These are phyloP conservation scores for Amanita pseudoporphyria DNA, from an alignment of 768 basidiomycete species.

Conservation along the genomic window DNA sequence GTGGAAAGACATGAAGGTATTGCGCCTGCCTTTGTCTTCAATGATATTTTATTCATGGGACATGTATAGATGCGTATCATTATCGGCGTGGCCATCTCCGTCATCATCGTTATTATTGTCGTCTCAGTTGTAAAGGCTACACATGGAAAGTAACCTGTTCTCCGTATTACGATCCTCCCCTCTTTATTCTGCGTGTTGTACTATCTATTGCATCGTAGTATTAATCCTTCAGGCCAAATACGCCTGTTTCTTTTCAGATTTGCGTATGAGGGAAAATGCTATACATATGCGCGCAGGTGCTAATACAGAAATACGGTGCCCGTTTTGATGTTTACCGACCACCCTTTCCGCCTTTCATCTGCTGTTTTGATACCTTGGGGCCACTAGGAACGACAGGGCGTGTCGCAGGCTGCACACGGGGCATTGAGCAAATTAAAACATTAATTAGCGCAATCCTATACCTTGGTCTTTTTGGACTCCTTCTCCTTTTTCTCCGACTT, in stretches of 20 bases:
- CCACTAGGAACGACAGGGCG: constrained; percentile 45
- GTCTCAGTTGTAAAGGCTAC: constrained; percentile 90
- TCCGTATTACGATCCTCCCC: neutral
- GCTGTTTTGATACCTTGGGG: constrained; percentile 91
- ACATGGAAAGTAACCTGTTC: neutral
- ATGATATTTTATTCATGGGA: neutral
- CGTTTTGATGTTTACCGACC: constrained; percentile 36
- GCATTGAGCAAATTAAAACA: neutral
- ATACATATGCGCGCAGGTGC: neutral
- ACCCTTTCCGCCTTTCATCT: constrained; percentile 87
- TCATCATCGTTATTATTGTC: constrained; percentile 93
- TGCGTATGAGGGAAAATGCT: constrained; percentile 1
- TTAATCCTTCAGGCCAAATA: constrained; percentile 7
- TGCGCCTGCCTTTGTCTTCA: constrained; percentile 14
- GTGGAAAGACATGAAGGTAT: constrained; percentile 98
- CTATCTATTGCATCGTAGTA: constrained; percentile 12
- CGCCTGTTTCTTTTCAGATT: neutral
- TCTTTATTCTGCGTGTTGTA: constrained; percentile 5
- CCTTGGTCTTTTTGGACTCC: constrained; percentile 86
- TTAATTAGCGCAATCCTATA: constrained; percentile 20
- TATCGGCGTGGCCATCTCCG: constrained; percentile 80
- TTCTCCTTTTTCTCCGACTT: constrained; percentile 97
- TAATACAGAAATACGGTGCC: neutral
- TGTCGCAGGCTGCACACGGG: constrained; percentile 34
- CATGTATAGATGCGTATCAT: constrained; percentile 83